Conservation (phyloP, 2,329 filamentous ascomycete genomes). For the Trematosphaeria pertusa region DNA sequence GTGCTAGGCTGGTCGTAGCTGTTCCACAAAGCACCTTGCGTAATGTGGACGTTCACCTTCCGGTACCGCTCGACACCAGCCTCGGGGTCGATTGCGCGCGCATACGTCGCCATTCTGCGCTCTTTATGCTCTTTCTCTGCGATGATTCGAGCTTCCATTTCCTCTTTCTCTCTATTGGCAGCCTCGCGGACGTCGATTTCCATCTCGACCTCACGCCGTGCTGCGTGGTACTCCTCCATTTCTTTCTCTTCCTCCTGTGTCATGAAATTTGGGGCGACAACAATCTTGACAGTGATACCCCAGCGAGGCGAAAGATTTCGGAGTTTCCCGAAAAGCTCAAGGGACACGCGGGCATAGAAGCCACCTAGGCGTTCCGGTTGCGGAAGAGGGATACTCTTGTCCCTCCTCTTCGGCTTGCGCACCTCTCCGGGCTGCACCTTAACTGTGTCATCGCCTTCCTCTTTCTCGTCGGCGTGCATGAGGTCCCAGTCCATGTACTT, state of each 20-base stretch:
- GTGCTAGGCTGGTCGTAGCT: no score
- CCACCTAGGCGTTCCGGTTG: constrained; percentile 2
- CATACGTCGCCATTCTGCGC: background rate
- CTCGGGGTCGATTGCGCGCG: background rate
- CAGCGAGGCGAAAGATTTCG: background rate
- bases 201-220: background rate
- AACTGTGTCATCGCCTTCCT: background rate
- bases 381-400: background rate
- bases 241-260: constrained; percentile 3
- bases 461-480: constrained; percentile 3
- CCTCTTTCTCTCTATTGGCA: background rate
- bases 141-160: background rate
- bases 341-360: constrained; percentile 11
- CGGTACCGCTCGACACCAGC: background rate
- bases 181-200: background rate
- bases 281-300: background rate
- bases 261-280: constrained; percentile 3
- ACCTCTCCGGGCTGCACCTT: background rate
- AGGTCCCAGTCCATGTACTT: constrained; percentile 8
- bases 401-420: background rate
- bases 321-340: background rate
- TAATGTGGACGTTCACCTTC: background rate
- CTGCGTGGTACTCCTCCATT: constrained; percentile 3
- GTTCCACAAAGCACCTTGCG: background rate
- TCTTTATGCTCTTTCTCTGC: background rate